Evolutionary conservation across 2,329 filamentous ascomycete species (phyloP), one percentile per base, ranked within the genome.

Genomic region (Fusarium sulawesiense): DNA sequence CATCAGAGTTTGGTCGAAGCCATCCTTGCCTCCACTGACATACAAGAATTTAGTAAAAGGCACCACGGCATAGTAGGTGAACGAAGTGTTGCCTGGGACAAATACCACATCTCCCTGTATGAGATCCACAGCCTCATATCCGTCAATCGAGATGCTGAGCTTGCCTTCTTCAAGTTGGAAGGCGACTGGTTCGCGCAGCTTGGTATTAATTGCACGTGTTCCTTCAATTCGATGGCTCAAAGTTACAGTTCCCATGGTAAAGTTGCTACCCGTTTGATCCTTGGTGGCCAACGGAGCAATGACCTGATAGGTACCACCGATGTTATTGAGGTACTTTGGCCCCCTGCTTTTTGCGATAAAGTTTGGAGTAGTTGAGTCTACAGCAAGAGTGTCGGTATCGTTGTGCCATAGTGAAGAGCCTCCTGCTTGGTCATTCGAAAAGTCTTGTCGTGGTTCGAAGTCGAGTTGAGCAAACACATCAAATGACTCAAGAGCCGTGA

Each of bases 131-230:
- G 32, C 23, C 10, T 51, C 48, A 41, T 41, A 41, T 41, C 48
- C 48, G 16, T 27, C n/a, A 13, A 51, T 51, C 48, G 13, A 18
- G 5, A 51, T n/a, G 10, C 10, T 29, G 18, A 51, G 48, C 18
- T 51, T 51, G 48, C 48, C 48, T 14, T 51, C 48, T 29, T 51
- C 48, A 18, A 51, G 48, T 25, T 51, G 48, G 16, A 51, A 51
- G 7, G 48, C 48, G 16, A 51, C 48, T 9, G 48, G 23, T 40
- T 51, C 48, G 7, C 32, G 32, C 23, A 51, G 32, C 32, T 21
- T 51, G 4, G 48, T 40, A 10, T 7, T 51, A 12, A 51, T 41
- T 4, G 48, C 4, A 51, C 32, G 32, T 21, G 32, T 51, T 11
- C 7, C 32, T 7, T 29, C 23, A 23, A 27, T 41, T 41, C 5